Percentiles rank a stretch among this genome's conserved stretches.
Evolutionary conservation across 2,329 filamentous ascomycete genomes (phyloP).

Genomic region (Xylariaceae sp.): DNA sequence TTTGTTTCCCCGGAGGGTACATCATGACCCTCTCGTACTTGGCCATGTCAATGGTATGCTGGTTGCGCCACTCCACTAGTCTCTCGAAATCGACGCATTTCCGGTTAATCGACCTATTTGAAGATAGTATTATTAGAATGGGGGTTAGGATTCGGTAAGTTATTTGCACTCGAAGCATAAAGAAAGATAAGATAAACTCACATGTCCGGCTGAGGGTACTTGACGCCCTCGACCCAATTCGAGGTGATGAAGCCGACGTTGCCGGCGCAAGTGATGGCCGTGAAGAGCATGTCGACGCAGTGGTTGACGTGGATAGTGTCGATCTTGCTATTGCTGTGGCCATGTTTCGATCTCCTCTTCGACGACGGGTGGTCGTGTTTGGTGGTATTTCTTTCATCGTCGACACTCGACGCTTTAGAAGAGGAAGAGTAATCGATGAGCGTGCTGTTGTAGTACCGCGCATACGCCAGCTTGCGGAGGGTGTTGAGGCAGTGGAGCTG

Average conservation of each 20-base stretch:
- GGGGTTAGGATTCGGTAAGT: no score
- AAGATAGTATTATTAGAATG: no score
- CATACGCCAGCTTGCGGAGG: slow-evolving; percentile 26
- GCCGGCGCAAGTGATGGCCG: slow-evolving; percentile 31
- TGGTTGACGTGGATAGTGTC: slow-evolving; percentile 35
- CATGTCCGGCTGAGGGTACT: slow-evolving; percentile 31
- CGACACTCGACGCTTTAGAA: slow-evolving; percentile 18
- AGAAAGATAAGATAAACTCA: no score
- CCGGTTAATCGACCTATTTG: slow-evolving; percentile 21
- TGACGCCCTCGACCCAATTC: slow-evolving; percentile 29
- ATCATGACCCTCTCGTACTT: slow-evolving; percentile 12
- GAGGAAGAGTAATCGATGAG: slow-evolving; percentile 13
- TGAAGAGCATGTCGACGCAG: slow-evolving; percentile 32
- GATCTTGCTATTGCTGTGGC: no score
- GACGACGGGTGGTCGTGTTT: no score
- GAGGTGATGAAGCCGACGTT: slow-evolving; percentile 33
- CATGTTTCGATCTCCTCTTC: no score
- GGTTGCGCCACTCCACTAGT: slow-evolving; percentile 15
- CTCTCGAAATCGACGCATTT: slow-evolving; percentile 33
- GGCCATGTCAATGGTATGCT: slow-evolving; percentile 15
- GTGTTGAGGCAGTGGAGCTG: slow-evolving; percentile 32
- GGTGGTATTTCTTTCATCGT: no score
- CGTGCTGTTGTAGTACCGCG: slow-evolving; percentile 22
- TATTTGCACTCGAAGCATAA: neutral
- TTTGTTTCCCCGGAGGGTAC: slow-evolving; percentile 15